Evolutionary conservation across 306 rosid species (phyloP).

Genomic region (Quillaja saponaria): DNA sequence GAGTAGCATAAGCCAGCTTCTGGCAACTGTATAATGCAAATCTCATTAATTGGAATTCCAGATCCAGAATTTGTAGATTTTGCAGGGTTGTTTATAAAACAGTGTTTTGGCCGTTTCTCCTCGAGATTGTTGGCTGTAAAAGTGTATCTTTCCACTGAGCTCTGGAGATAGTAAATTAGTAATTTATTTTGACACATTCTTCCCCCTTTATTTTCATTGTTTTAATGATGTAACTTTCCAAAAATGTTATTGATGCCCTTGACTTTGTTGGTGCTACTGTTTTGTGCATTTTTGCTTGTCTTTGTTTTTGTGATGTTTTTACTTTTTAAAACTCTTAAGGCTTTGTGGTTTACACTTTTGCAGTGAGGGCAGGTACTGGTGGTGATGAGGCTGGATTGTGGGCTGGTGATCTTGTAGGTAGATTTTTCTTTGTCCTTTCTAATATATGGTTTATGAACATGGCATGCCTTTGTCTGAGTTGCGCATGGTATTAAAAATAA

Average conservation of each 20-base stretch:
- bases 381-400: conserved; percentile 99
- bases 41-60: too few species aligned
- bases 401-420: conserved; percentile 99
- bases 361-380: conserved; percentile 99
- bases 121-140: too few species aligned
- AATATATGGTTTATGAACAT: conserved; percentile 27
- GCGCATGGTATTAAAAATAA: neutral
- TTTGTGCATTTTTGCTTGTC: conserved; percentile 1
- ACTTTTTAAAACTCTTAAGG: conserved; percentile 22
- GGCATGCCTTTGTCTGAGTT: conserved; percentile 17
- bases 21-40: conserved; percentile 13
- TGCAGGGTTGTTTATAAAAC: too few species aligned
- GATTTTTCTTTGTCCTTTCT: conserved; percentile 65
- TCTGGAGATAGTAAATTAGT: too few species aligned
- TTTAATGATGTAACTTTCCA: neutral
- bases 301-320: conserved; percentile 7
- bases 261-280: neutral
- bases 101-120: too few species aligned
- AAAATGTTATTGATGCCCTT: neutral
- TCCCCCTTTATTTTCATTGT: neutral
- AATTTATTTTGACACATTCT: neutral
- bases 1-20: conserved; percentile 24
- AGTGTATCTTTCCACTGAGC: too few species aligned
- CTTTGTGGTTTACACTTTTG: conserved; percentile 29
- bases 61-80: too few species aligned